Evolutionary conservation across 2,329 filamentous ascomycete genomes (phyloP).

Genomic region (Neofusicoccum cordaticola): DNA sequence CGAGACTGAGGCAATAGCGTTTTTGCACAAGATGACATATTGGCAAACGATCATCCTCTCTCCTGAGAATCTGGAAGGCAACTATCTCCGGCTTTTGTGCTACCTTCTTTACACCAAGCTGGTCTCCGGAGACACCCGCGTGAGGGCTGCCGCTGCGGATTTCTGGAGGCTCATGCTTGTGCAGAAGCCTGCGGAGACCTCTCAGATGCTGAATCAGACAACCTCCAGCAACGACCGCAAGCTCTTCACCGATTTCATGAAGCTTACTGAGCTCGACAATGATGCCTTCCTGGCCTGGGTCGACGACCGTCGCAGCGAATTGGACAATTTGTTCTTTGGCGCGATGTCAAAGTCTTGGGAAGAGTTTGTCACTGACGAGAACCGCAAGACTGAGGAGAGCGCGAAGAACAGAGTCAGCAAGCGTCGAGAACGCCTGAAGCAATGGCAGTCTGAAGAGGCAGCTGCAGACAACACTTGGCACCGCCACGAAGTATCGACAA

Average conservation of each 20-base stretch:
- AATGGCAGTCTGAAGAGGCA: constrained; percentile 71
- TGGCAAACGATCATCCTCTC: constrained; percentile 92
- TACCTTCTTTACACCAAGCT: constrained; percentile 91
- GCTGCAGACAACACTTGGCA: constrained; percentile 69
- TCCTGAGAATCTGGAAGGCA: constrained; percentile 72
- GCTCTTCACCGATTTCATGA: constrained; percentile 74
- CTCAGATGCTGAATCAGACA: constrained; percentile 68
- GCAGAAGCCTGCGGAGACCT: constrained; percentile 83
- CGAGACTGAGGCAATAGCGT: constrained; percentile 63
- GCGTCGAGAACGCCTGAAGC: constrained; percentile 76
- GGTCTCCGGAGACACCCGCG: constrained; percentile 63
- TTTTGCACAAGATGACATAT: constrained; percentile 84
- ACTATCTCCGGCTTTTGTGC: constrained; percentile 80
- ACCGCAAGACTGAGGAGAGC: constrained; percentile 73
- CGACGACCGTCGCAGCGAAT: constrained; percentile 71
- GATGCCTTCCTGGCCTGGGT: constrained; percentile 86
- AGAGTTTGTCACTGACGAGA: constrained; percentile 79
- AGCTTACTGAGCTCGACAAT: constrained; percentile 83
- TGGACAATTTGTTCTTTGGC: constrained; percentile 80
- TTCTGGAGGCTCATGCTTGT: constrained; percentile 91
- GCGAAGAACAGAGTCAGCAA: constrained; percentile 68
- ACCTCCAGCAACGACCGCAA: constrained; percentile 68
- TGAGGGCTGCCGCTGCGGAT: constrained; percentile 75
- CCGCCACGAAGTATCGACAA: constrained; percentile 82
- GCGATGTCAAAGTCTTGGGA: constrained; percentile 83